Evolutionary conservation across 345 rosid species (phyloP).

Genomic region (Populus simonii): DNA sequence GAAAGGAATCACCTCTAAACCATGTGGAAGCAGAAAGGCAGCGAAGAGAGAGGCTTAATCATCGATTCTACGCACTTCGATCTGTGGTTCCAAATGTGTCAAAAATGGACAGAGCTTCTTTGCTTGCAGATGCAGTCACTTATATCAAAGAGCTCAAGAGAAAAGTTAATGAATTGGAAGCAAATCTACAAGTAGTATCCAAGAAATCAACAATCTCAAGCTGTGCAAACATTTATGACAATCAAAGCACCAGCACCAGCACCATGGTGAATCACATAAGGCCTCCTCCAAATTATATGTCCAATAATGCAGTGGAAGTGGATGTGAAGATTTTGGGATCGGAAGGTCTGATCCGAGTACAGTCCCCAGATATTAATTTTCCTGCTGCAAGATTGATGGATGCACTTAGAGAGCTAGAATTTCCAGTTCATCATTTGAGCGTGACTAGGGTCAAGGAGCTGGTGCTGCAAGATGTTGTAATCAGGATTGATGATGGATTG

Average conservation of each 20-base stretch:
- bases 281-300: background rate
- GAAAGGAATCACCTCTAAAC: conserved; percentile 42
- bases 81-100: conserved; percentile 88
- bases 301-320: conserved; percentile 24
- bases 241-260: background rate
- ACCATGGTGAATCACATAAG: conserved; percentile 4
- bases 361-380: conserved; percentile 35
- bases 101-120: conserved; percentile 86
- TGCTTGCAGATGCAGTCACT: conserved; percentile 63
- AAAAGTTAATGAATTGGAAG: conserved; percentile 49
- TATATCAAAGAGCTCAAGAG: conserved; percentile 66
- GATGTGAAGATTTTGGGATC: conserved; percentile 55
- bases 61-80: conserved; percentile 68
- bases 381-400: conserved; percentile 52
- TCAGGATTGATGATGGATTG: conserved; percentile 35
- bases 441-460: conserved; percentile 38
- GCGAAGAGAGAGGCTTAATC: conserved; percentile 76
- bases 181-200: conserved; percentile 11
- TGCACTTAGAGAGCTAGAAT: conserved; percentile 41
- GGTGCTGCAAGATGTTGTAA: conserved; percentile 48
- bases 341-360: conserved; percentile 47
- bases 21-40: conserved; percentile 85
- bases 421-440: conserved; percentile 47
- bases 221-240: background rate
- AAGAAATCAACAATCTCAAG: conserved; percentile 10